phyloP scores from a whole-genome alignment of 2,329 filamentous ascomycete species.

The Fusarium phyllophilum region DNA sequence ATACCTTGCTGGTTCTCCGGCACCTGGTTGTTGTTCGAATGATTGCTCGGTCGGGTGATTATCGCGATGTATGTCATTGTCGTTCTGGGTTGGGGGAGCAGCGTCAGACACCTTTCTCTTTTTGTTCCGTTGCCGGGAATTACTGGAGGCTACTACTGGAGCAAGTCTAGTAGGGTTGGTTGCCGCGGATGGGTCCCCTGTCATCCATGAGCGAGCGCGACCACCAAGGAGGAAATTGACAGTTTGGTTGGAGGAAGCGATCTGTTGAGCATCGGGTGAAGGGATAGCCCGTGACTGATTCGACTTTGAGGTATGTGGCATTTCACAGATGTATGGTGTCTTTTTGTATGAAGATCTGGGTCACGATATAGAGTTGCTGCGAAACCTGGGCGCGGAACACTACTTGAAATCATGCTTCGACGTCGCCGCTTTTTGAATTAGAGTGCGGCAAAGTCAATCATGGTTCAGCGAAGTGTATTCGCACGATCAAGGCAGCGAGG shows the following conservation, averaged over 20 bases:
- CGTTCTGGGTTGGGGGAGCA: slow-evolving; percentile 19
- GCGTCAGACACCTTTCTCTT: slow-evolving; percentile 19
- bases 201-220: slow-evolving; percentile 48
- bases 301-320: slow-evolving; percentile 36
- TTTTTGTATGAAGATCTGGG: slow-evolving; percentile 6
- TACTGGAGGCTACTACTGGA: slow-evolving; percentile 11
- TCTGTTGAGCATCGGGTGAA: slow-evolving; percentile 39
- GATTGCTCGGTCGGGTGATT: slow-evolving; percentile 6
- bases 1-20: slow-evolving; percentile 26
- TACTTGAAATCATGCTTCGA: slow-evolving; percentile 38
- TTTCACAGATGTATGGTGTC: slow-evolving; percentile 34
- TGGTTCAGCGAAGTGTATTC: slow-evolving; percentile 30
- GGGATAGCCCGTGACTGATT: slow-evolving; percentile 29
- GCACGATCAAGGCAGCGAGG: background rate
- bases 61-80: slow-evolving; percentile 18
- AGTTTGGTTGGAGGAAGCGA: slow-evolving; percentile 55
- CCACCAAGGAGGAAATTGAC: slow-evolving; percentile 53
- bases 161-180: slow-evolving; percentile 17
- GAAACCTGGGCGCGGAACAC: slow-evolving; percentile 14
- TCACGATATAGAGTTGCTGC: background rate
- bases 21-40: slow-evolving; percentile 15
- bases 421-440: slow-evolving; percentile 40
- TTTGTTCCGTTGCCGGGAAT: slow-evolving; percentile 37
- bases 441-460: slow-evolving; percentile 31
- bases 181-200: slow-evolving; percentile 13